phyloP scores from a whole-genome alignment of 176 grass and related monocot species.

The Zizania latifolia region DNA sequence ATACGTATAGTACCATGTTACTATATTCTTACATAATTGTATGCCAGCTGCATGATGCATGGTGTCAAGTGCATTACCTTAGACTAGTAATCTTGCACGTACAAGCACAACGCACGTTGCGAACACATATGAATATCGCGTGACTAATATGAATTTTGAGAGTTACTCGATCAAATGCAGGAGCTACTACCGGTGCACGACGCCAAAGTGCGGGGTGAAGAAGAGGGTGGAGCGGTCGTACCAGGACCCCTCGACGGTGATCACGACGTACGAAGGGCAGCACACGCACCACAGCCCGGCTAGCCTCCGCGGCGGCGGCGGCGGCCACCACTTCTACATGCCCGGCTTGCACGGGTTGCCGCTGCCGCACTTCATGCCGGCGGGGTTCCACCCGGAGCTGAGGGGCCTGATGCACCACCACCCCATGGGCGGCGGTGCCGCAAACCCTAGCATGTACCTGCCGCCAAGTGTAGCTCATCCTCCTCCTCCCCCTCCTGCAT shows the following conservation, averaged over 20 bases:
- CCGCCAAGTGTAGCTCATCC: conserved; percentile 29
- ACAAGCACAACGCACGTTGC: too few species aligned
- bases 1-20: background rate
- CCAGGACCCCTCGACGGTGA: conserved; percentile 74
- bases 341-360: background rate
- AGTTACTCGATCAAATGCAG: conserved; percentile 42
- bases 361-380: conserved; percentile 23
- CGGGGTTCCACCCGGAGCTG: conserved; percentile 33
- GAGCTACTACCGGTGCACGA: conserved; percentile 97
- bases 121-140: too few species aligned
- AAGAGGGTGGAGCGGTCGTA: conserved; percentile 91
- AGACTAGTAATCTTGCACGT: too few species aligned
- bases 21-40: background rate
- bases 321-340: conserved; percentile 35
- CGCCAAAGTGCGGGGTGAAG: conserved; percentile 84
- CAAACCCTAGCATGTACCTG: conserved; percentile 65
- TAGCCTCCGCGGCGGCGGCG: conserved; percentile 44
- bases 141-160: too few species aligned
- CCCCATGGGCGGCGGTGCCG: background rate
- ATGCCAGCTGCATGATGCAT: too few species aligned
- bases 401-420: conserved; percentile 27
- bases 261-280: conserved; percentile 94
- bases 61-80: background rate
- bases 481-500: background rate
- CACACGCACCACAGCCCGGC: conserved; percentile 80